Evolutionary conservation across 257 asterid genomes (phyloP).

Genomic region (Solanum okadae): DNA sequence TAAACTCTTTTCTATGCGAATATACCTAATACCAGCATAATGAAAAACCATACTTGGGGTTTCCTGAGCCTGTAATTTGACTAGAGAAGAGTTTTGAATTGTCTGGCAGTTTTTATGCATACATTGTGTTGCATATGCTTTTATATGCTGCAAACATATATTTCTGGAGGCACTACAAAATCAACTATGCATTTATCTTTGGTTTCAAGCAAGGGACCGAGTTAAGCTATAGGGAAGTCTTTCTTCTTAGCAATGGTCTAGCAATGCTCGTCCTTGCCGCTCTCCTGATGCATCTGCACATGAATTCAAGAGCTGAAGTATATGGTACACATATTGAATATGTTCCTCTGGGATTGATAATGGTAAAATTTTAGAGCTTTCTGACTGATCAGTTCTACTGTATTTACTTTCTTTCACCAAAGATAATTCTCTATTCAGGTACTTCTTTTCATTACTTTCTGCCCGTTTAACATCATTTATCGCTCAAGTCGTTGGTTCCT

Average conservation of each 20-base stretch:
- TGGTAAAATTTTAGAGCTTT: slow-evolving; percentile 29
- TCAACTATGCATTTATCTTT: slow-evolving; percentile 80
- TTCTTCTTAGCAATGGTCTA: slow-evolving; percentile 66
- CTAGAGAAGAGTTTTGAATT: slow-evolving; percentile 7
- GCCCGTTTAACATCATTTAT: slow-evolving; percentile 59
- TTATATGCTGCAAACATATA: slow-evolving; percentile 65
- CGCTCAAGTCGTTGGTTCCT: slow-evolving; percentile 70
- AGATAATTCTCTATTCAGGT: slow-evolving; percentile 29
- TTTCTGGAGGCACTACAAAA: slow-evolving; percentile 76
- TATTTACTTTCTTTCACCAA: neutral
- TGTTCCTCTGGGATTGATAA: slow-evolving; percentile 59
- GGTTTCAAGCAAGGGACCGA: slow-evolving; percentile 80
- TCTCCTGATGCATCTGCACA: slow-evolving; percentile 58
- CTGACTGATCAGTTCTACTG: neutral
- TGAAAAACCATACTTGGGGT: neutral
- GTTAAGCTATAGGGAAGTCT: slow-evolving; percentile 64
- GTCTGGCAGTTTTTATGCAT: slow-evolving; percentile 59
- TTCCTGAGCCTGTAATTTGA: neutral
- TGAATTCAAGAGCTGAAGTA: slow-evolving; percentile 40
- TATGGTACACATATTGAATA: slow-evolving; percentile 39
- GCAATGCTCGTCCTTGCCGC: slow-evolving; percentile 59
- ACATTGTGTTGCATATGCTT: slow-evolving; percentile 63
- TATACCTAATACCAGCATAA: neutral
- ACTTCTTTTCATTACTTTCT: slow-evolving; percentile 31
- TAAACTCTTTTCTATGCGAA: neutral